Percentiles rank a stretch among this genome's conserved stretches.
These are phyloP conservation scores for Incumbomyces delicatus DNA, from an alignment of 2,329 filamentous ascomycete species.

Conservation along the genomic window DNA sequence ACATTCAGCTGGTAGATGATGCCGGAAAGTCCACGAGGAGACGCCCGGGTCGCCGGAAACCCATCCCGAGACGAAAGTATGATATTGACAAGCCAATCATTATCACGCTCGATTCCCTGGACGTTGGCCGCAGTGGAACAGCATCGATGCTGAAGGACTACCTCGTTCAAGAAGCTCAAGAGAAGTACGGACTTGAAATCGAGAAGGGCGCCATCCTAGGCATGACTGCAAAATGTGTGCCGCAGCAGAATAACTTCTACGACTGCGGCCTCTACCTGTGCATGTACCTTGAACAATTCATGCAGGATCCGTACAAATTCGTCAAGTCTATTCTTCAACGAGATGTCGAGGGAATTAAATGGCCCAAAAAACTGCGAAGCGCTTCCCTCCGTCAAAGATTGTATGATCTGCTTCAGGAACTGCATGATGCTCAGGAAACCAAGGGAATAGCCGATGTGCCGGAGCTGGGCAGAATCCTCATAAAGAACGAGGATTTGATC, in stretches of 20 bases:
- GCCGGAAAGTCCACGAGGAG: conserved; percentile 17
- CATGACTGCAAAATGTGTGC: conserved; percentile 65
- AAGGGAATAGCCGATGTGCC: conserved; percentile 24
- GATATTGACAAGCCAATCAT: conserved; percentile 56
- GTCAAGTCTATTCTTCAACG: conserved; percentile 55
- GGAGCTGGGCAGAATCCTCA: conserved; percentile 17
- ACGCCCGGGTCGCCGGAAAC: conserved; percentile 25
- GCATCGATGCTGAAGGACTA: conserved; percentile 61
- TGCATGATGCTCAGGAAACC: conserved; percentile 17
- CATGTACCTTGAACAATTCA: conserved; percentile 74
- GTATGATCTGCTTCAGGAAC: conserved; percentile 16
- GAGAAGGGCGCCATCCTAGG: conserved; percentile 43
- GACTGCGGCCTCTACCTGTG: conserved; percentile 87
- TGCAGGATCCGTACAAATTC: conserved; percentile 63
- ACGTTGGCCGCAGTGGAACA: conserved; percentile 52
- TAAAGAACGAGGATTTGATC: conserved; percentile 7
- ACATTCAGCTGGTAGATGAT: background rate
- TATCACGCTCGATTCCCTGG: conserved; percentile 80
- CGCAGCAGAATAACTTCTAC: conserved; percentile 69
- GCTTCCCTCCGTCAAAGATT: conserved; percentile 16
- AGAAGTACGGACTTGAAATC: conserved; percentile 40
- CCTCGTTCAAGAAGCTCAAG: conserved; percentile 59
- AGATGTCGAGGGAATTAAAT: conserved; percentile 44
- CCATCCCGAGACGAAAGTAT: conserved; percentile 28
- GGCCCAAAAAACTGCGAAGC: conserved; percentile 17